Conservation (phyloP, 2,329 filamentous ascomycete species). For the Macroventuria anomochaeta region DNA sequence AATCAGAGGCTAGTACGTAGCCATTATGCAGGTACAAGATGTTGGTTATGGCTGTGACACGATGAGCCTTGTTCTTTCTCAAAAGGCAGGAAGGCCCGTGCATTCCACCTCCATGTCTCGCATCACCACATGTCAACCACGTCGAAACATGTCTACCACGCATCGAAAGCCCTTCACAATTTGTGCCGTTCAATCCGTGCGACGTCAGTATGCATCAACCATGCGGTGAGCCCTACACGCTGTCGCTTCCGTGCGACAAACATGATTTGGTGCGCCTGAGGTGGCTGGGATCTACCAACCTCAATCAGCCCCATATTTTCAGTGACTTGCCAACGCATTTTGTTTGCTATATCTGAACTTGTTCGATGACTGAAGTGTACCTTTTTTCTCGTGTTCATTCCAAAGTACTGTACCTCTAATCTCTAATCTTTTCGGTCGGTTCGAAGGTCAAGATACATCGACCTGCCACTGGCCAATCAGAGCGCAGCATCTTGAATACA, state of each 20-base stretch:
- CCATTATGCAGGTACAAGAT: background rate
- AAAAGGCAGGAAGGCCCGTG: background rate
- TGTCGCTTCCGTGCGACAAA: slow-evolving; percentile 29
- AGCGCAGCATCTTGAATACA: slow-evolving; percentile 12
- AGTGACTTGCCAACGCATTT: slow-evolving; percentile 12
- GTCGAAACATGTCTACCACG: background rate
- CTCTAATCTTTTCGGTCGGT: background rate
- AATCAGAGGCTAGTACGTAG: background rate
- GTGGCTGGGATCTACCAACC: slow-evolving; percentile 34
- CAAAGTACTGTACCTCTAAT: background rate
- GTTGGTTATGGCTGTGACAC: background rate
- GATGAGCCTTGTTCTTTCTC: background rate
- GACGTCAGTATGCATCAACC: slow-evolving; percentile 25
- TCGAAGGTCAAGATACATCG: background rate
- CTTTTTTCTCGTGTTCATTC: background rate
- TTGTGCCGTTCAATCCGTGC: background rate
- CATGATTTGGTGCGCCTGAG: slow-evolving; percentile 26
- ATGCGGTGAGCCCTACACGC: slow-evolving; percentile 17
- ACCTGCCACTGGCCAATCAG: slow-evolving; percentile 16
- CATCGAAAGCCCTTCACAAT: background rate
- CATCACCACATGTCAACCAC: background rate
- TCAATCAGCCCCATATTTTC: slow-evolving; percentile 31
- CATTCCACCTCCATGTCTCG: background rate
- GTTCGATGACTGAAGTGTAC: background rate
- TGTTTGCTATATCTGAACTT: slow-evolving; percentile 1